Conservation (phyloP, 768 basidiomycete species). For the Mycena metata region DNA sequence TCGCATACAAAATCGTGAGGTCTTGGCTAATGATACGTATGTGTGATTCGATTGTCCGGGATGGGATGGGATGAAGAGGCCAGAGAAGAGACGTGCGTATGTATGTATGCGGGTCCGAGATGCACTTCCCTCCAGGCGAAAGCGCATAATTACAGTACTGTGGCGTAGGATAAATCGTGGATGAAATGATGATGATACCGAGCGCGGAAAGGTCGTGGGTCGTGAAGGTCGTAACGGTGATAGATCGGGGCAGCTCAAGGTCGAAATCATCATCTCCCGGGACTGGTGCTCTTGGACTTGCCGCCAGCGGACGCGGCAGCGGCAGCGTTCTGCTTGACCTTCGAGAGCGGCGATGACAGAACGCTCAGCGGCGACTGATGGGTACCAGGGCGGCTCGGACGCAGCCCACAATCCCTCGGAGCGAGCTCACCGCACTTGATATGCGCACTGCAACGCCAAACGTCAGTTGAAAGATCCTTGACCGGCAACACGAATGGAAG, state of each 20-base stretch:
- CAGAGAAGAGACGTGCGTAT: slow-evolving; percentile 26
- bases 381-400: slow-evolving; percentile 50
- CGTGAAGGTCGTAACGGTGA: slow-evolving; percentile 29
- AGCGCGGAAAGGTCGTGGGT: slow-evolving; percentile 28
- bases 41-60: slow-evolving; percentile 16
- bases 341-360: slow-evolving; percentile 55
- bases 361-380: slow-evolving; percentile 46
- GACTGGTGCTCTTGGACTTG: slow-evolving; percentile 46
- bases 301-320: slow-evolving; percentile 42
- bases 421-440: slow-evolving; percentile 89
- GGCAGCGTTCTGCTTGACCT: slow-evolving; percentile 54
- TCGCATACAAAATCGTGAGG: slow-evolving; percentile 34
- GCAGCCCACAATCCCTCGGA: slow-evolving; percentile 83
- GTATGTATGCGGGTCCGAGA: slow-evolving; percentile 30
- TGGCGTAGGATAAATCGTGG: slow-evolving; percentile 24
- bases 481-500: slow-evolving; percentile 16
- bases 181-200: slow-evolving; percentile 4
- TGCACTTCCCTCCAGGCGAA: slow-evolving; percentile 7
- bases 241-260: not conserved
- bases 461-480: slow-evolving; percentile 13
- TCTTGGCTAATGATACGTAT: slow-evolving; percentile 37
- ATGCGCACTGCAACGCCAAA: slow-evolving; percentile 69
- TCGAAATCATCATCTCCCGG: slow-evolving; percentile 38
- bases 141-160: slow-evolving; percentile 27
- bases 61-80: not conserved